These are phyloP conservation scores for Backusella westeae DNA, from an alignment of 192 early-diverging fungal genomes.

Conservation along the genomic window DNA sequence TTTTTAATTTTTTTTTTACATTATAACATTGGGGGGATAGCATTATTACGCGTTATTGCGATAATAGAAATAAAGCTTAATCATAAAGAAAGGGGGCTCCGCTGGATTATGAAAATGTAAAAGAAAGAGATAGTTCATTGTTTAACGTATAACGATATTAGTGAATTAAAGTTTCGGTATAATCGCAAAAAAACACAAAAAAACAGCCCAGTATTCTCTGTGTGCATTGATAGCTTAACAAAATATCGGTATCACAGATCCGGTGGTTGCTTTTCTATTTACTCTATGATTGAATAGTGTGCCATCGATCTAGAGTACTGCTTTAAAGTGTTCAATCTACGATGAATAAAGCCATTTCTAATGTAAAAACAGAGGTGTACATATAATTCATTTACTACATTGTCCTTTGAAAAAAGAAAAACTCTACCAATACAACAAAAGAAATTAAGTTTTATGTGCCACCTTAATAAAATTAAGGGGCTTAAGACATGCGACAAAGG, in stretches of 20 bases:
- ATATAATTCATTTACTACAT: background rate
- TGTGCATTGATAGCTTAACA: conserved; percentile 2
- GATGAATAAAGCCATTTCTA: background rate
- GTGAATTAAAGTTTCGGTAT: background rate
- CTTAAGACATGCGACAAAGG: background rate
- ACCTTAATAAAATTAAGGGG: background rate
- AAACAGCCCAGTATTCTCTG: background rate
- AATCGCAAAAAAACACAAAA: background rate
- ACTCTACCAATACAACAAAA: background rate
- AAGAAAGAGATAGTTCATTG: background rate
- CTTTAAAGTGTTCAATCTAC: background rate
- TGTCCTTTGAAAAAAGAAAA: background rate
- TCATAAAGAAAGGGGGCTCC: background rate
- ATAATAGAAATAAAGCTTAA: background rate
- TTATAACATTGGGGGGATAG: background rate
- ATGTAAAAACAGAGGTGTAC: background rate
- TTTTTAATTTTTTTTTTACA: background rate
- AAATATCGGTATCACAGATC: background rate
- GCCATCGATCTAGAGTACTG: background rate
- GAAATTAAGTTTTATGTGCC: background rate
- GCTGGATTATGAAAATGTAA: background rate
- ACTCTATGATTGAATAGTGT: background rate
- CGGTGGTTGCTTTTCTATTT: background rate
- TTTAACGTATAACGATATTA: background rate
- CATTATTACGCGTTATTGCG: background rate